These are phyloP conservation scores for Taphrina pruni DNA, from an alignment of 1,139 yeast species.

Conservation along the genomic window DNA sequence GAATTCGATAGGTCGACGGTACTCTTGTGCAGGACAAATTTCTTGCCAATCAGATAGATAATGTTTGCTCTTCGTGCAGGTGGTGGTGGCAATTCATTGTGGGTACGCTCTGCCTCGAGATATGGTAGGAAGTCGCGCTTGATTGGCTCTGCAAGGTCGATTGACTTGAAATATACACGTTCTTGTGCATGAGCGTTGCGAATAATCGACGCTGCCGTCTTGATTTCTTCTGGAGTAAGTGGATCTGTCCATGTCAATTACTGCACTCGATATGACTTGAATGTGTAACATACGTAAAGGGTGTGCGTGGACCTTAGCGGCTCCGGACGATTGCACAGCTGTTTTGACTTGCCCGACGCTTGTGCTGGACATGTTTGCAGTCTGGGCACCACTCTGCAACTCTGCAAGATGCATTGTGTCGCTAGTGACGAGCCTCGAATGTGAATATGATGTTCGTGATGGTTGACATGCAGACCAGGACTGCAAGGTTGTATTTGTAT, in stretches of 20 bases:
- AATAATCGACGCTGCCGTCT: neutral
- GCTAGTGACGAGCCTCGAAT: neutral
- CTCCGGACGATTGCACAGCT: neutral
- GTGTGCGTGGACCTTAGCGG: neutral
- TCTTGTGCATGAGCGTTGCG: slow-evolving; percentile 5
- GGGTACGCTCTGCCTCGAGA: slow-evolving; percentile 55
- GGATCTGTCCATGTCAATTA: neutral
- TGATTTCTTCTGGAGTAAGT: slow-evolving; percentile 6
- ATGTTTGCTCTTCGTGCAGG: slow-evolving; percentile 72
- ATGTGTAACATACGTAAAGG: neutral
- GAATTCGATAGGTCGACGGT: slow-evolving; percentile 61
- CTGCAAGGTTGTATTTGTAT: neutral
- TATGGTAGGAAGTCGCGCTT: slow-evolving; percentile 67
- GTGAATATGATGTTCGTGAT: too few species aligned
- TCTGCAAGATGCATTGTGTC: slow-evolving; percentile 6
- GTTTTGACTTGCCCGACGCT: neutral
- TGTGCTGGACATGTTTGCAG: neutral
- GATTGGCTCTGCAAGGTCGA: slow-evolving; percentile 72
- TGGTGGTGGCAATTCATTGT: slow-evolving; percentile 62
- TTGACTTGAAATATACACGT: slow-evolving; percentile 64
- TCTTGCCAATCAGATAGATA: slow-evolving; percentile 60
- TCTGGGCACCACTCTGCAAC: neutral
- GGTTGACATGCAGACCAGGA: too few species aligned
- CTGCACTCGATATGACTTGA: too few species aligned
- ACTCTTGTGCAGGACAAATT: slow-evolving; percentile 71